Conservation (phyloP, 1,139 yeast genomes). For the Hansenula anomala region DNA sequence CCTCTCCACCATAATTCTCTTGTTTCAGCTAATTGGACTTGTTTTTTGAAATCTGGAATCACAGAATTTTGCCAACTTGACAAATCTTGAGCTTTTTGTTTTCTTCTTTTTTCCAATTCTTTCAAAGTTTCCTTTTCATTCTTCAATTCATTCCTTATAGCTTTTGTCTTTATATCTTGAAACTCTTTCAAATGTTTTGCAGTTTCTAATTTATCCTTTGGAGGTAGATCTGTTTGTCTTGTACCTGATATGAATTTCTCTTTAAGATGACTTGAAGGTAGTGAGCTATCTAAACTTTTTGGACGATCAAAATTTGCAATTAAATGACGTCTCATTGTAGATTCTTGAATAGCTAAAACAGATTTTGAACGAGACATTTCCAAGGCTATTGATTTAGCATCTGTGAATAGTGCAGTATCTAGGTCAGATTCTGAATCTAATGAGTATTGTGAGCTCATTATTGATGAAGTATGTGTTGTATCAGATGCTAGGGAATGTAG, state of each 20-base stretch:
- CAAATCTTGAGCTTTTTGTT: constrained; percentile 32
- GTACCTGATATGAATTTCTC: constrained; percentile 41
- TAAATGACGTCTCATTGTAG: constrained; percentile 31
- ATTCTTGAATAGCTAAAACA: constrained; percentile 36
- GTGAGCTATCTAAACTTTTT: constrained; percentile 11
- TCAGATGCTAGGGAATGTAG: constrained; percentile 26
- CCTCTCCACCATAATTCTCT: constrained; percentile 70
- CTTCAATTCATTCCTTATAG: constrained; percentile 37
- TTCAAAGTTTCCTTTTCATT: constrained; percentile 28
- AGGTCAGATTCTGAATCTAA: constrained; percentile 10
- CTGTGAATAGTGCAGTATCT: constrained; percentile 28
- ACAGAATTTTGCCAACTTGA: constrained; percentile 42
- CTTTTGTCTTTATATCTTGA: constrained; percentile 43
- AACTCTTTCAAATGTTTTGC: constrained; percentile 52
- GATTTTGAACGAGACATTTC: constrained; percentile 26
- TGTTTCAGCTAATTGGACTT: constrained; percentile 33
- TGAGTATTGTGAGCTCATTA: constrained; percentile 24
- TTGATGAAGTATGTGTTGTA: constrained; percentile 41
- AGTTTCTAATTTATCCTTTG: constrained; percentile 53
- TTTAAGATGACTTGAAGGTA: constrained; percentile 22
- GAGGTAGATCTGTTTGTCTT: constrained; percentile 65
- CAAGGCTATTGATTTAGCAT: constrained; percentile 45
- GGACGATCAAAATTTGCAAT: constrained; percentile 23
- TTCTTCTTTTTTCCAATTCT: constrained; percentile 25
- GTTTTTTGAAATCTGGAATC: constrained; percentile 32